Base-by-base conservation (phyloP, 2,329 filamentous ascomycete genomes). In the Pseudogymnoascus pannorum region DNA sequence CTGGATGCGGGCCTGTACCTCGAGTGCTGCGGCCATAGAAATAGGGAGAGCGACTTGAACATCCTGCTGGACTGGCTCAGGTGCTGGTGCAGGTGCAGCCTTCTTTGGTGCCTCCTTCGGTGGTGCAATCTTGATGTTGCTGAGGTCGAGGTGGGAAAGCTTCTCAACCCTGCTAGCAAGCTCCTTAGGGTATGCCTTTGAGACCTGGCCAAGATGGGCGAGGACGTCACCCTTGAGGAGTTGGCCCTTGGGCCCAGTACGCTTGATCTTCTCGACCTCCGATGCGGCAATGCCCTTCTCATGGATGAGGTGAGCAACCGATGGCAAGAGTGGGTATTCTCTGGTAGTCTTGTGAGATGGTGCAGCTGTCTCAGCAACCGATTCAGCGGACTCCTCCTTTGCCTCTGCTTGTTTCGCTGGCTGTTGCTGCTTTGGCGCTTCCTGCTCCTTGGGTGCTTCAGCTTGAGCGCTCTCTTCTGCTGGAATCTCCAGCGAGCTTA, bases 191-290 rank as follows among this genome's bases (percentile, higher is more conserved):
- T 90, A 88, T 63, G 86, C 81, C 65, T 86, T 78, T 63, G 87
- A 79, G 70, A 97, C 91, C 68, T 81, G 79, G 65, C 94, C 94
- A 14, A 97, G 76, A 74, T 93, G 94, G 57, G 92, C 92, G 60
- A 99, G 85, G 5, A 99, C 88, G 72, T 99, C 94, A 61, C 94
- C 94, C 81, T 99, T 99, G 64, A 99, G 82, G 60, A 99, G 80
- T 64, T 94, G 87, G 62, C 92, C 92, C 69, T 87, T 87, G 29
- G 94, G 94, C 22, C 94, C 94, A 18, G 90, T 93, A 5, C 92
- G 88, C 60, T 86, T 88, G 73, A 97, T 97, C 74, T 89, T 88
- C 75, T 85, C 81, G 59, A 92, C 81, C 63, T 92, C 89, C 54
- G 87, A 86, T 67, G 87, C 84, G 69, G 88, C 82, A 60, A 99